Conservation (phyloP, 1,139 yeast species). For the Saccharomycopsis hybrid region DNA sequence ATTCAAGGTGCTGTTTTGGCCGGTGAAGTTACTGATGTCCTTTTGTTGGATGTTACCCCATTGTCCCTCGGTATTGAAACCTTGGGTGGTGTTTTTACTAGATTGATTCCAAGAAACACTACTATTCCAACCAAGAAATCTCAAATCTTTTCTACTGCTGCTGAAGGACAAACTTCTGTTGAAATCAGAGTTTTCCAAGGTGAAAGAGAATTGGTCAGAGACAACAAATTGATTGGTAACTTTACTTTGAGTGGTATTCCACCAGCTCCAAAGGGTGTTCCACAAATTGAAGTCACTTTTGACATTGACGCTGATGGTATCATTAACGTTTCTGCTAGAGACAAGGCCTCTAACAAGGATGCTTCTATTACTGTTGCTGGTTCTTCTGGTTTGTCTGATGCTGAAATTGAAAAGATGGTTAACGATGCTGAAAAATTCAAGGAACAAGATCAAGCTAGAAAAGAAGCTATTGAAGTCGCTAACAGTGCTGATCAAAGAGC, state of each 20-base stretch:
- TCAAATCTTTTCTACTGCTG: conserved; percentile 97
- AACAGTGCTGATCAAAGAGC: conserved; percentile 97
- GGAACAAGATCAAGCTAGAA: conserved; percentile 90
- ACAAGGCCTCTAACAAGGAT: conserved; percentile 97
- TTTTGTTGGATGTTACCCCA: conserved; percentile 94
- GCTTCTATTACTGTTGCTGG: conserved; percentile 99
- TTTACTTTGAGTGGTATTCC: conserved; percentile 94
- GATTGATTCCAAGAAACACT: conserved; percentile 96
- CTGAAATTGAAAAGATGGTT: conserved; percentile 98
- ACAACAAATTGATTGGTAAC: conserved; percentile 98
- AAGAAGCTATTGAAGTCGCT: conserved; percentile 86
- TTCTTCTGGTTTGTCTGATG: conserved; percentile 91
- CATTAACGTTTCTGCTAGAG: conserved; percentile 97
- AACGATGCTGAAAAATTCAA: conserved; percentile 97
- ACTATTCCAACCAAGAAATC: conserved; percentile 97
- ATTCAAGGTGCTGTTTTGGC: conserved; percentile 87
- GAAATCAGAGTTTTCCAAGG: conserved; percentile 99
- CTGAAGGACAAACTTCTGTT: conserved; percentile 98
- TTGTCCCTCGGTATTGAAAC: conserved; percentile 97
- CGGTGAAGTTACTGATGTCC: conserved; percentile 95
- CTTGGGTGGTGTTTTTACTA: conserved; percentile 97
- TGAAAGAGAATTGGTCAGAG: conserved; percentile 98
- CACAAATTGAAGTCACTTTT: conserved; percentile 96
- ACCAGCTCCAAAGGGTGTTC: conserved; percentile 99
- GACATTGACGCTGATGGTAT: conserved; percentile 99